Evolutionary conservation across 805 yeast species (phyloP).

Genomic region (Candida qinlingensis): DNA sequence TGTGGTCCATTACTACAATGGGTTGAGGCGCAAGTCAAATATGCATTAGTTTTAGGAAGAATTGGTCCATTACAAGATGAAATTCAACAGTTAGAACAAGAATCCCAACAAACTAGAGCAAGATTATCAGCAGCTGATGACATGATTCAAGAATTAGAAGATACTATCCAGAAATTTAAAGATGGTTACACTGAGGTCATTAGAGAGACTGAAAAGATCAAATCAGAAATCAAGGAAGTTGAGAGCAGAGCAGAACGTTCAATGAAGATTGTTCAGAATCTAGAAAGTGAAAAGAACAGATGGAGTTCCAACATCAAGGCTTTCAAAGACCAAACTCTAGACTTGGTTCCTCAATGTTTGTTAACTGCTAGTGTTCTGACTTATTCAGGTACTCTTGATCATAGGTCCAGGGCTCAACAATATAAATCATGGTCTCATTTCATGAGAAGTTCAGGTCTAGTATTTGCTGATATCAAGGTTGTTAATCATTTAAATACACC

Average conservation of each 20-base stretch:
- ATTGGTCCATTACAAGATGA: constrained; percentile 73
- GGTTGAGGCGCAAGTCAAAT: constrained; percentile 87
- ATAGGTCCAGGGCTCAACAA: constrained; percentile 36
- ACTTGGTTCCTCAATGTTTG: constrained; percentile 59
- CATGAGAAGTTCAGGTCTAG: constrained; percentile 33
- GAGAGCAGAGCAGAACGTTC: constrained; percentile 60
- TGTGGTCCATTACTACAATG: constrained; percentile 89
- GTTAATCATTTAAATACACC: constrained; percentile 35
- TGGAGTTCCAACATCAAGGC: constrained; percentile 61
- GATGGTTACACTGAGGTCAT: constrained; percentile 66
- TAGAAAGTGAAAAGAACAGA: constrained; percentile 62
- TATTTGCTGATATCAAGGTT: constrained; percentile 33
- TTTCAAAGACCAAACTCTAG: constrained; percentile 41
- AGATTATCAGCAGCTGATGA: constrained; percentile 71
- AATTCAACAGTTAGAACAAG: constrained; percentile 52
- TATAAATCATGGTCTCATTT: constrained; percentile 31
- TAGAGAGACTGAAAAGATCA: constrained; percentile 71
- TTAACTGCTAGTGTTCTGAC: constrained; percentile 56
- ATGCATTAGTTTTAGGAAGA: constrained; percentile 60
- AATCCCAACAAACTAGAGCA: constrained; percentile 56
- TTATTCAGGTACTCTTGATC: constrained; percentile 58
- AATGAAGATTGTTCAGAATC: constrained; percentile 50
- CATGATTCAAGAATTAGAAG: constrained; percentile 72
- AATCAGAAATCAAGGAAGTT: constrained; percentile 61
- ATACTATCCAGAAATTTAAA: constrained; percentile 63